Base-by-base conservation (phyloP, 768 basidiomycete species). In the Mrakia blollopis region DNA sequence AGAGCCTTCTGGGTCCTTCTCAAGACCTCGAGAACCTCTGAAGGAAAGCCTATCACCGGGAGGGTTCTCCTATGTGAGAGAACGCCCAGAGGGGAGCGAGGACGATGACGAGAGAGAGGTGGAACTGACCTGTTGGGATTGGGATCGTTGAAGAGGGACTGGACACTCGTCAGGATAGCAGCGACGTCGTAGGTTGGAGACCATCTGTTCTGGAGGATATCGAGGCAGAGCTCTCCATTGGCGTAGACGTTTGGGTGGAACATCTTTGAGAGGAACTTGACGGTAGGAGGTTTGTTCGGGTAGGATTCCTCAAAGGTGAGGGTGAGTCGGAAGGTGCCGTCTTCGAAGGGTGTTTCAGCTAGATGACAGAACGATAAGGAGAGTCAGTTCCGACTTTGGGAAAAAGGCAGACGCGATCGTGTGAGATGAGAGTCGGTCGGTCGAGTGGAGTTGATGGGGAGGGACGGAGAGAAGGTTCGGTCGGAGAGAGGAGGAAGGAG, bases 191-290 rank as follows among this genome's bases (percentile, higher is more conserved):
- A 99, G 1, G 97, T 98, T 9, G 97, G 97, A 35, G 91, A 93
- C 97, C 97, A 99, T 32, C 97, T 88, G 83, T 99, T 99, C 86
- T 99, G 97, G 50, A 99, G 88, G 81, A 98, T 99, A 84, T 98
- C 97, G 71, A 99, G 87, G 83, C 97, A 99, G 71, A 99, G 91
- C 83, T 98, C 96, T 79, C 97, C 97, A 81, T 97, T 98, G 63
- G 92, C 92, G 84, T 98, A 99, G 14, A 99, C 95, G 85, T 98
- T 99, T 0, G 97, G 97, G 83, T 99, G 96, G 85, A 99, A 98
- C 96, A 98, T 98, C 79, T 84, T 84, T 52, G 92, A 94, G 44
- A 98, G 88, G 87, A 99, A 99, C 82, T 94, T 94, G 80, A 99
- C 96, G 8, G 92, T 91, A 3, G 97, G 97, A 0, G 97, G 94